phyloP scores from a whole-genome alignment of 23 red algal species.

The Chondrus crispus region DNA sequence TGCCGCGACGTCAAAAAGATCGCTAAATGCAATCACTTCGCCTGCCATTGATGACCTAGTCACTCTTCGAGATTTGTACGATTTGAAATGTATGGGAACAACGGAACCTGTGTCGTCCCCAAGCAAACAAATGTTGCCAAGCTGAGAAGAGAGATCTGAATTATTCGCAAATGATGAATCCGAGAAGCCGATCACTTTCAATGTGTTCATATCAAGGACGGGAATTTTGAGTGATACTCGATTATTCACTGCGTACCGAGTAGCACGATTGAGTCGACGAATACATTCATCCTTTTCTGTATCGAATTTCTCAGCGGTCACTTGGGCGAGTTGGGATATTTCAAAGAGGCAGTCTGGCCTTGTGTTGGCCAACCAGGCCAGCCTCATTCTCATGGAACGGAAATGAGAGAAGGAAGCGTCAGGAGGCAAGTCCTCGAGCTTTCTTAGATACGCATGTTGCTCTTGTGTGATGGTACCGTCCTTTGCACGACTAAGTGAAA shows the following conservation, averaged over 20 bases:
- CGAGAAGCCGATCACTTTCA: not conserved
- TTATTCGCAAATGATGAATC: conserved; percentile 22
- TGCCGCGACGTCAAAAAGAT: no score
- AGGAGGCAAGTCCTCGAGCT: not conserved
- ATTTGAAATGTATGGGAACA: conserved; percentile 6
- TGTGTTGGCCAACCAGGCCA: not conserved
- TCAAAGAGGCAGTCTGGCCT: not conserved
- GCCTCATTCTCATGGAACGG: conserved; percentile 1
- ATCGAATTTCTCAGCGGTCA: not conserved
- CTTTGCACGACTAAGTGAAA: not conserved
- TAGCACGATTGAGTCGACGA: not conserved
- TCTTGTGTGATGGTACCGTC: not conserved
- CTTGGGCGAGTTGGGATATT: not conserved
- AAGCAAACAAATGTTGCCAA: not conserved
- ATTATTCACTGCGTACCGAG: not conserved
- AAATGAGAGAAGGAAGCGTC: not conserved
- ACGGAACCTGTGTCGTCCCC: not conserved
- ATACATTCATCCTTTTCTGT: not conserved
- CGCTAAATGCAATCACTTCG: not conserved
- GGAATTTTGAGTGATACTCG: not conserved
- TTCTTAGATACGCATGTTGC: not conserved
- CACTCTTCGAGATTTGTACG: conserved; percentile 3
- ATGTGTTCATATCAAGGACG: not conserved
- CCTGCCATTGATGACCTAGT: not conserved
- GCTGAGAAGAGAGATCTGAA: not conserved